These are phyloP conservation scores for Nannizziopsis barbatae DNA, from an alignment of 2,329 filamentous ascomycete species.

Conservation along the genomic window DNA sequence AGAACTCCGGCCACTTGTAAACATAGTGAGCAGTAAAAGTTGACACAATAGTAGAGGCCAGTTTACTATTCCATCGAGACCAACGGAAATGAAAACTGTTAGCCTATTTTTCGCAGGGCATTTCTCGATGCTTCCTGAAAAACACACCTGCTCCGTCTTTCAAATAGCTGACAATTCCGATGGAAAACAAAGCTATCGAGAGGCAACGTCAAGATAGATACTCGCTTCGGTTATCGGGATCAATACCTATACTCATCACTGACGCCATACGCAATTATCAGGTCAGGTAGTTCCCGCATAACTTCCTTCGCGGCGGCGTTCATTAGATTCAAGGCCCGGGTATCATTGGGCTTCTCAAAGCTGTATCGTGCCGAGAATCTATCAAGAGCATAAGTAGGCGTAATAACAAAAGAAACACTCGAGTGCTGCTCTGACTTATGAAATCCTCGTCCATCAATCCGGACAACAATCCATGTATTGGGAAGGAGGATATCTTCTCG, in stretches of 20 bases:
- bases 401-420: not conserved
- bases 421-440: slow-evolving; percentile 55
- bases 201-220: not conserved
- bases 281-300: slow-evolving; percentile 70
- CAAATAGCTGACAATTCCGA: slow-evolving; percentile 70
- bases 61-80: slow-evolving; percentile 52
- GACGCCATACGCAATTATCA: slow-evolving; percentile 79
- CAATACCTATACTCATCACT: slow-evolving; percentile 71
- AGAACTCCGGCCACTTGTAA: slow-evolving; percentile 64
- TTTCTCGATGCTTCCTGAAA: not conserved
- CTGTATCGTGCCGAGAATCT: slow-evolving; percentile 73
- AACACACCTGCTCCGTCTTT: slow-evolving; percentile 63
- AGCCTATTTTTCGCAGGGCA: not conserved
- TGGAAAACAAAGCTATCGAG: slow-evolving; percentile 71
- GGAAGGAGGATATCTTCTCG: slow-evolving; percentile 66
- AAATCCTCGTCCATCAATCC: slow-evolving; percentile 88
- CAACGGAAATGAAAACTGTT: not conserved
- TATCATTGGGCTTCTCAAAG: slow-evolving; percentile 89
- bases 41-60: slow-evolving; percentile 81
- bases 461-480: slow-evolving; percentile 91
- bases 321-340: slow-evolving; percentile 80
- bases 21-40: slow-evolving; percentile 90
- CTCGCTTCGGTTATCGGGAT: not conserved
- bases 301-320: slow-evolving; percentile 82
- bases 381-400: not conserved